Evolutionary conservation across 768 basidiomycete species (phyloP).

Genomic region (Rhizopogon salebrosus): DNA sequence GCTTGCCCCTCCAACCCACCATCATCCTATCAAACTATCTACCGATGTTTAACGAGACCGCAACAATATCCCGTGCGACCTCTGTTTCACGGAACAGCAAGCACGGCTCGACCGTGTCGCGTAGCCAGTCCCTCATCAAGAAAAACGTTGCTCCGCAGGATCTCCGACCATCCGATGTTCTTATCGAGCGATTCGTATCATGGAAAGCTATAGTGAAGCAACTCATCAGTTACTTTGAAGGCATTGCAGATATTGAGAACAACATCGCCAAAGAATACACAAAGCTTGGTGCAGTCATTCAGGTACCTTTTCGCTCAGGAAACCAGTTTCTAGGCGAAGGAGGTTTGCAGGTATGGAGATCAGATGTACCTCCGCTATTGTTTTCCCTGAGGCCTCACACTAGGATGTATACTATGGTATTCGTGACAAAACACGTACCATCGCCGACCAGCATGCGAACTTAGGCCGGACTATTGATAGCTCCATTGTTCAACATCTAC

Average conservation of each 20-base stretch:
- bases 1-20: background rate
- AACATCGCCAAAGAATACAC: slow-evolving; percentile 91
- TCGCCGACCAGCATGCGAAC: slow-evolving; percentile 96
- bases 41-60: slow-evolving; percentile 35
- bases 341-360: slow-evolving; percentile 67
- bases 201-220: slow-evolving; percentile 98
- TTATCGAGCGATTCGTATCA: slow-evolving; percentile 90
- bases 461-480: slow-evolving; percentile 94
- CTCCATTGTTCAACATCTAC: slow-evolving; percentile 95
- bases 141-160: slow-evolving; percentile 90
- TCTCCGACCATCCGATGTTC: slow-evolving; percentile 88
- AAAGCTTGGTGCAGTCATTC: slow-evolving; percentile 91
- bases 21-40: background rate
- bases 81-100: slow-evolving; percentile 63
- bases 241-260: slow-evolving; percentile 86
- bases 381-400: background rate
- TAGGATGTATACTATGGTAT: slow-evolving; percentile 91
- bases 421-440: slow-evolving; percentile 86
- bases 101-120: slow-evolving; percentile 67
- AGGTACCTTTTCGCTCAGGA: slow-evolving; percentile 92
- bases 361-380: background rate
- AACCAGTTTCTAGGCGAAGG: slow-evolving; percentile 99
- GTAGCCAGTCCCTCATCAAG: slow-evolving; percentile 86
- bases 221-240: slow-evolving; percentile 87
- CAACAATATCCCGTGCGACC: slow-evolving; percentile 62